phyloP scores from a whole-genome alignment of 78 protist species.

The Cavenderia fasciculata region DNA sequence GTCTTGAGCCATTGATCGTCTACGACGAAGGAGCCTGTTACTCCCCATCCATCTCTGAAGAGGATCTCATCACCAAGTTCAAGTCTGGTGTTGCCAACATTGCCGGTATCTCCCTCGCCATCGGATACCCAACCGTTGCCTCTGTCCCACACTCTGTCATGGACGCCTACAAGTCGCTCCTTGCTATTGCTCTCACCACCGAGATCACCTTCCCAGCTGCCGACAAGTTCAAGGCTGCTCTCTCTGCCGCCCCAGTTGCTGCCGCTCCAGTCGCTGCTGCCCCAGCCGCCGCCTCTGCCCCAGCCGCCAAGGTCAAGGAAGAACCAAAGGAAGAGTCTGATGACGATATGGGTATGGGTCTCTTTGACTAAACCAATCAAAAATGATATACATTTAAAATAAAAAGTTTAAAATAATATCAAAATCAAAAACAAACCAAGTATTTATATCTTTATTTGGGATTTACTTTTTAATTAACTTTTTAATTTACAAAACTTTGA shows the following conservation, averaged over 20 bases:
- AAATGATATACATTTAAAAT: conserved; percentile 4
- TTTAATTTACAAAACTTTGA: too few relatives aligned
- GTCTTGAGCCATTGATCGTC: conserved; percentile 85
- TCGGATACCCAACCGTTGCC: conserved; percentile 93
- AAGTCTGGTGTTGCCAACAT: conserved; percentile 85
- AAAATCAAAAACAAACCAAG: not conserved
- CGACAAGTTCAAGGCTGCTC: conserved; percentile 85
- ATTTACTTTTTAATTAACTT: too few relatives aligned
- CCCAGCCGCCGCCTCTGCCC: conserved; percentile 81
- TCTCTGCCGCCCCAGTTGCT: conserved; percentile 85
- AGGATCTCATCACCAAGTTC: conserved; percentile 82
- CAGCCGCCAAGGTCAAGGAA: conserved; percentile 27
- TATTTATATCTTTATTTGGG: too few relatives aligned
- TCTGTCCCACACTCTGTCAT: conserved; percentile 95
- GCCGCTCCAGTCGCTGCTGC: conserved; percentile 80
- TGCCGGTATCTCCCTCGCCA: conserved; percentile 94
- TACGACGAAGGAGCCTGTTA: conserved; percentile 96
- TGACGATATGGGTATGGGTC: conserved; percentile 81
- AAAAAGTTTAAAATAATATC: not conserved
- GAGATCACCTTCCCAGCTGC: conserved; percentile 89
- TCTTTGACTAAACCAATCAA: conserved; percentile 69
- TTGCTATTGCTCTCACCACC: conserved; percentile 95
- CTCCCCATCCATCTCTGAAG: conserved; percentile 92
- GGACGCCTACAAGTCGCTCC: conserved; percentile 96
- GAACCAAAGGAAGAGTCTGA: conserved; percentile 81